These are phyloP conservation scores for Lachnellula subtilissima DNA, from an alignment of 2,329 filamentous ascomycete species.

Conservation along the genomic window DNA sequence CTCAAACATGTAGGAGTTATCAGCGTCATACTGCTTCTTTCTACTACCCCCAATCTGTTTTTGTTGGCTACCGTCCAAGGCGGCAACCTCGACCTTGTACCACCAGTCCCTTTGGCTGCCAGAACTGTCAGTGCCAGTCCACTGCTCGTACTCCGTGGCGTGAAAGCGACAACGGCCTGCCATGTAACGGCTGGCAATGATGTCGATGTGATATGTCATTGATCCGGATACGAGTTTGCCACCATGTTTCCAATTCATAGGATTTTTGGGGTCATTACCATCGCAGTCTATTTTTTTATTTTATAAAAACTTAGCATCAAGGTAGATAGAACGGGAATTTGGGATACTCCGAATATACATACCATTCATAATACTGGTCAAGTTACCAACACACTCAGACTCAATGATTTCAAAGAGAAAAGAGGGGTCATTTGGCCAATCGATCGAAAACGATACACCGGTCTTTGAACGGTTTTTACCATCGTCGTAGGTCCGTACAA, in stretches of 20 bases:
- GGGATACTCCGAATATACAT: too few relatives aligned
- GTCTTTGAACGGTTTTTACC: neutral
- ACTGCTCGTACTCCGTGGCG: neutral
- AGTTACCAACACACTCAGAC: neutral
- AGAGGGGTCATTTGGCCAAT: neutral
- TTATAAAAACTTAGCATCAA: neutral
- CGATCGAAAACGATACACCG: neutral
- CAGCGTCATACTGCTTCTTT: neutral
- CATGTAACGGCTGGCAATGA: neutral
- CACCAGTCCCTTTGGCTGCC: neutral
- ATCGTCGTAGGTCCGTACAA: neutral
- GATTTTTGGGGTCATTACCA: neutral
- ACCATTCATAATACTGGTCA: neutral
- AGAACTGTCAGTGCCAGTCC: neutral
- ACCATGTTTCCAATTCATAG: conserved; percentile 4
- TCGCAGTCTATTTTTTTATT: neutral
- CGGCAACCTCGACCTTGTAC: neutral
- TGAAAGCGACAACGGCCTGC: neutral
- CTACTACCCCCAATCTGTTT: neutral
- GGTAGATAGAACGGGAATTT: neutral
- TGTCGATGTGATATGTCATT: neutral
- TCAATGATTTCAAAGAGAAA: neutral
- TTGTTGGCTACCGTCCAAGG: neutral
- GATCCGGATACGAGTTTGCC: neutral
- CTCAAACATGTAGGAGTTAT: neutral